Conservation (phyloP, 1,139 yeast species). For the Nadsonia commutata region DNA sequence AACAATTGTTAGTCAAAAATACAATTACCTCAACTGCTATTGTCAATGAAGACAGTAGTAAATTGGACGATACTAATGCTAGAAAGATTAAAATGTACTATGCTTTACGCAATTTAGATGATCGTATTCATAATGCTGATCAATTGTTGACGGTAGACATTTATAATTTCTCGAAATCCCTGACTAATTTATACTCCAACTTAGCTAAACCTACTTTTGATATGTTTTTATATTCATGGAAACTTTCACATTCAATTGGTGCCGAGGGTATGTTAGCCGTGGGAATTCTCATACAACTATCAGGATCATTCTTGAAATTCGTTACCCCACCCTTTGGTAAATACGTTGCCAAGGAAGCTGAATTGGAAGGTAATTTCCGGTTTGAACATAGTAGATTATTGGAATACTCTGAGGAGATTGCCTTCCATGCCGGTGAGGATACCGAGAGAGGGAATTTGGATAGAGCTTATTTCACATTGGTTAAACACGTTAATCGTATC, state of each 20-base stretch:
- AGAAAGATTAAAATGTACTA: constrained; percentile 29
- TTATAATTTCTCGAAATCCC: constrained; percentile 54
- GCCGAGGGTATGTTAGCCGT: constrained; percentile 73
- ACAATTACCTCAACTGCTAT: no score
- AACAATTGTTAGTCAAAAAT: no score
- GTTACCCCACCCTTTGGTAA: constrained; percentile 87
- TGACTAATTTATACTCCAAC: constrained; percentile 74
- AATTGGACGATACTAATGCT: no score
- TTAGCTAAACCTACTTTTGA: constrained; percentile 75
- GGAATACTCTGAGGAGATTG: constrained; percentile 72
- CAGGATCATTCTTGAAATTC: constrained; percentile 57
- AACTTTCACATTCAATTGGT: constrained; percentile 60
- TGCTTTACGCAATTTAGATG: constrained; percentile 42
- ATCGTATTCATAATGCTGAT: constrained; percentile 58
- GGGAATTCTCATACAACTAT: constrained; percentile 68
- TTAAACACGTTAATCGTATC: constrained; percentile 64
- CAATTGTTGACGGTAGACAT: constrained; percentile 74
- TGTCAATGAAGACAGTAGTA: no score
- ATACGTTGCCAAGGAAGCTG: constrained; percentile 63
- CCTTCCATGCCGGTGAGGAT: constrained; percentile 66
- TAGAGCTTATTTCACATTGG: constrained; percentile 66
- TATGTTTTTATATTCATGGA: constrained; percentile 67
- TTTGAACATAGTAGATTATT: constrained; percentile 72
- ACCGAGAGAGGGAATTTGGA: constrained; percentile 71
- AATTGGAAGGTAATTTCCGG: constrained; percentile 74